A percentile compares a stretch with the other conserved stretches of the same genome.
Conservation (phyloP, 257 asterid species). For the Solanum etuberosum region DNA sequence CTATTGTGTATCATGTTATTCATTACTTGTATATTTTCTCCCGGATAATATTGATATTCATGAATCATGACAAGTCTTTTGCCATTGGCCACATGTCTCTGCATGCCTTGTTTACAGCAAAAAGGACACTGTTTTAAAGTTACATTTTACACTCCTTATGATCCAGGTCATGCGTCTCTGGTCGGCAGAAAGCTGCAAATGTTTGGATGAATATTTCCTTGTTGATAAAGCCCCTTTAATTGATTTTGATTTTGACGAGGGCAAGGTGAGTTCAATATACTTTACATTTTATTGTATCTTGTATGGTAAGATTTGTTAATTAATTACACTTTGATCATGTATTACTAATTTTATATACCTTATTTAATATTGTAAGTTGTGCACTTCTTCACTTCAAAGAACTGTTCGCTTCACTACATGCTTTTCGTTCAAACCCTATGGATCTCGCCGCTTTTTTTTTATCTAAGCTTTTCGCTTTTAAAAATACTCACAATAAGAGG, state of each 20-base stretch:
- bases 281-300: slow-evolving; percentile 2
- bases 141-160: not conserved
- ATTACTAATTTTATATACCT: not conserved
- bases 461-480: too few species aligned
- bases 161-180: slow-evolving; percentile 89
- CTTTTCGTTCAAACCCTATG: not conserved
- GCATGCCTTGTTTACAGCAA: not conserved
- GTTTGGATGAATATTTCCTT: slow-evolving; percentile 64
- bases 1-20: not conserved
- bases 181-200: slow-evolving; percentile 86
- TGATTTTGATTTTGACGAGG: slow-evolving; percentile 91
- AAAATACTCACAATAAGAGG: not conserved
- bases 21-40: not conserved
- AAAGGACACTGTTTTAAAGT: not conserved
- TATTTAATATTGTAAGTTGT: not conserved
- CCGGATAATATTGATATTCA: not conserved
- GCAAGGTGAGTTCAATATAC: slow-evolving; percentile 49
- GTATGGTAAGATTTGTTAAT: not conserved
- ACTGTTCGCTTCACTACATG: not conserved
- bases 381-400: not conserved
- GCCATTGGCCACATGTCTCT: not conserved
- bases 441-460: not conserved
- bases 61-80: not conserved
- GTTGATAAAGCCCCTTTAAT: slow-evolving; percentile 80
- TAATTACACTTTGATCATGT: not conserved